phyloP scores from a whole-genome alignment of 129 eudicot genomes.

The Centella asiatica region DNA sequence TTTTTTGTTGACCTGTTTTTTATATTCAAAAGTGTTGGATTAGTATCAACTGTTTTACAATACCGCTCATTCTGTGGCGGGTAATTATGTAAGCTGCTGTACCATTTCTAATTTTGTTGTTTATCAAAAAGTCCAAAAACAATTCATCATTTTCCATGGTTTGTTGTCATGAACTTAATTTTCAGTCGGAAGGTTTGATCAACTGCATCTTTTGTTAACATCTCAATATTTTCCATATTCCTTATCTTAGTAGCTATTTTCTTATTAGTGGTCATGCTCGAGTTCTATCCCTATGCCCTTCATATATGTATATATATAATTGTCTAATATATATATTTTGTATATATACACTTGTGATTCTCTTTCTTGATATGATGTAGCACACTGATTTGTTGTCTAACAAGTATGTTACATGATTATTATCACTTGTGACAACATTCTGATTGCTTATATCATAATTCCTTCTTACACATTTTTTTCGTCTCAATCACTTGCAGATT shows the following conservation, averaged over 20 bases:
- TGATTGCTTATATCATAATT: neutral
- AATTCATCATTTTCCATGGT: neutral
- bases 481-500: slow-evolving; percentile 38
- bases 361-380: neutral
- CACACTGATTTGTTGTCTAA: neutral
- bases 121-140: neutral
- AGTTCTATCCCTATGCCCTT: neutral
- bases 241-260: neutral
- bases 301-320: no score
- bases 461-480: neutral
- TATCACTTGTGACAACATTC: neutral
- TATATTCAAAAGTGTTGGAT: slow-evolving; percentile 4
- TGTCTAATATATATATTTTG: no score
- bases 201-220: neutral
- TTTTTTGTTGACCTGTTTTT: neutral
- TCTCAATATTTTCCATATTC: neutral
- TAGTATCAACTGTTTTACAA: neutral
- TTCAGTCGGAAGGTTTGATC: neutral
- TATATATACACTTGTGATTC: neutral
- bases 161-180: neutral
- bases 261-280: neutral
- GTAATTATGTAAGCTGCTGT: neutral
- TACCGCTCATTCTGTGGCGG: neutral
- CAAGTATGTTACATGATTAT: neutral
- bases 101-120: neutral